These are phyloP conservation scores for Calonectria fujianensis DNA, from an alignment of 2,329 filamentous ascomycete genomes.

Conservation along the genomic window DNA sequence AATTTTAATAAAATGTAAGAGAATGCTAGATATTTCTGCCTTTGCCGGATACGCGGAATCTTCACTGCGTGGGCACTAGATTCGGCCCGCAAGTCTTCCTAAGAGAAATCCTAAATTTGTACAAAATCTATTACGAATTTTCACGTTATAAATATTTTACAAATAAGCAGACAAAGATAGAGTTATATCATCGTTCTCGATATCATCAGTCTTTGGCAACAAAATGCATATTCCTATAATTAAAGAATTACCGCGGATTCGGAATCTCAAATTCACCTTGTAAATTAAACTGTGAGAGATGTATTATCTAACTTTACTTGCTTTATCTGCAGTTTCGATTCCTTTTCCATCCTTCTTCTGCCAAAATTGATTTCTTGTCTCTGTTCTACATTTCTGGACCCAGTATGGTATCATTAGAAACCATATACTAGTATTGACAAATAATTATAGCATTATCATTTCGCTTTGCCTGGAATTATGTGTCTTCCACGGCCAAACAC, in stretches of 20 bases:
- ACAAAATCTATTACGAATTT: neutral
- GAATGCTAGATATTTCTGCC: neutral
- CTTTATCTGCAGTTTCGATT: neutral
- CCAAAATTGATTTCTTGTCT: neutral
- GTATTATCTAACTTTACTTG: neutral
- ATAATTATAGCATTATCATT: neutral
- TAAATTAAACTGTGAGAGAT: neutral
- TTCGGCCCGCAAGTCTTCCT: neutral
- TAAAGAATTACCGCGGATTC: neutral
- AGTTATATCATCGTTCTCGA: neutral
- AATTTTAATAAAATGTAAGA: neutral
- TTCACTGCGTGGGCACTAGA: neutral
- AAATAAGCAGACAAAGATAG: neutral
- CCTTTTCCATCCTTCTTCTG: neutral
- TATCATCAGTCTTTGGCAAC: neutral
- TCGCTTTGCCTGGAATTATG: neutral
- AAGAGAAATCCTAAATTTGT: too few species aligned
- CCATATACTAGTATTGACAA: neutral
- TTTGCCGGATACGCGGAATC: neutral
- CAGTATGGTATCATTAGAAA: neutral
- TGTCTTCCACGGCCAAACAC: neutral
- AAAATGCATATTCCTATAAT: neutral
- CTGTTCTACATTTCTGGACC: neutral
- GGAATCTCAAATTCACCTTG: neutral
- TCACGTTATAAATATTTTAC: neutral